Percentiles rank a stretch among this genome's conserved stretches.
Conservation (phyloP, 2,329 filamentous ascomycete species). For the Diaporthe capsici region DNA sequence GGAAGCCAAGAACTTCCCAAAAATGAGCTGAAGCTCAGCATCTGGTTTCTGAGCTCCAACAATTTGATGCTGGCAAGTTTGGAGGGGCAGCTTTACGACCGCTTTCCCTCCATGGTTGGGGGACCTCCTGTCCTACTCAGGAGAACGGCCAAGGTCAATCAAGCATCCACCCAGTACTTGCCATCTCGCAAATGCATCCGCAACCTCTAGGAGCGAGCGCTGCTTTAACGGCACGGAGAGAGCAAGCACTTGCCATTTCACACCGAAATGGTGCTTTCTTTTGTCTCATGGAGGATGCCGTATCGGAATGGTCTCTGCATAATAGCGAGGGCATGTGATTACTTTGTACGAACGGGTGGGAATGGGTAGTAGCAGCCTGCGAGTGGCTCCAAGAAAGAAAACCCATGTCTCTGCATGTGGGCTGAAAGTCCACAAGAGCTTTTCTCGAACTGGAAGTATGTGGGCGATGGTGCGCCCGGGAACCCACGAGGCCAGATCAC, state of each 20-base stretch:
- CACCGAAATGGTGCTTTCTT: slow-evolving; percentile 1
- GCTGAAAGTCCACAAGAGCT: neutral
- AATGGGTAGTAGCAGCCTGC: slow-evolving; percentile 1
- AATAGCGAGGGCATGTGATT: slow-evolving; percentile 10
- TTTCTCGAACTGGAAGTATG: neutral
- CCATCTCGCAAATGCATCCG: neutral
- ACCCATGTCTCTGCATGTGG: neutral
- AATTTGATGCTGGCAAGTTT: neutral
- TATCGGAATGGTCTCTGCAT: neutral
- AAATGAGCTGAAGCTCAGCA: neutral
- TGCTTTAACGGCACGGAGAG: neutral
- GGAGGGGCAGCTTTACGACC: neutral
- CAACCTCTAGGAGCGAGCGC: neutral
- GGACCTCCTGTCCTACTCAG: neutral
- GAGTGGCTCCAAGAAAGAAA: neutral
- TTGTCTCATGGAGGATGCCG: neutral
- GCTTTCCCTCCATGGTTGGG: neutral
- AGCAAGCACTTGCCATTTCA: neutral
- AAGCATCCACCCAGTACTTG: slow-evolving; percentile 10
- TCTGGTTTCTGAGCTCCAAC: neutral
- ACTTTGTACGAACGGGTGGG: slow-evolving; percentile 8
- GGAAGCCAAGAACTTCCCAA: neutral
- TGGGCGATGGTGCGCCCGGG: slow-evolving; percentile 6
- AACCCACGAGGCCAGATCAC: slow-evolving; percentile 2
- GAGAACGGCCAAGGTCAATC: neutral